phyloP scores from a whole-genome alignment of 1,284 basidiomycete genomes.

The Gomphus bonarii region DNA sequence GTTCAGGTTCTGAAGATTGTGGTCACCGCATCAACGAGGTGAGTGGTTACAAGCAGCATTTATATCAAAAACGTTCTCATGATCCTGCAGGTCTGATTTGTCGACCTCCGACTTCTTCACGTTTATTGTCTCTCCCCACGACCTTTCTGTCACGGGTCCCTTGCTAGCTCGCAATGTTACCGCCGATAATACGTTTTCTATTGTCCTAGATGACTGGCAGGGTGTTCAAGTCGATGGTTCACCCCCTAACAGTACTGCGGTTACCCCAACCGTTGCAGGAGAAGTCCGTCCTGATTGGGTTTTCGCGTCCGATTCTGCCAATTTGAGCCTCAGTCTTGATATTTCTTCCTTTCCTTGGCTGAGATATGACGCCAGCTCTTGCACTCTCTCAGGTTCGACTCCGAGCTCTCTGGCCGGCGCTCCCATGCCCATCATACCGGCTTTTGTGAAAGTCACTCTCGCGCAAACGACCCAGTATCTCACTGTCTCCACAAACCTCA shows the following conservation, averaged over 20 bases:
- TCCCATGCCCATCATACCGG: conserved; percentile 50
- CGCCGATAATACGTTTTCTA: conserved; percentile 28
- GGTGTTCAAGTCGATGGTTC: conserved; percentile 10
- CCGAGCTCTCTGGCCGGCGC: conserved; percentile 25
- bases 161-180: conserved; percentile 62
- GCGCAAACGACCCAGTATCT: conserved; percentile 39
- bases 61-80: neutral
- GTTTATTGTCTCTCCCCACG: conserved; percentile 51
- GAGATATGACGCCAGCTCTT: conserved; percentile 42
- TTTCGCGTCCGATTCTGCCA: conserved; percentile 32
- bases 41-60: neutral
- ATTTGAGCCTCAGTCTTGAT: conserved; percentile 42
- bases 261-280: neutral
- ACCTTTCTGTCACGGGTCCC: conserved; percentile 40
- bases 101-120: conserved; percentile 35
- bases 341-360: conserved; percentile 51
- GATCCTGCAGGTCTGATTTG: neutral
- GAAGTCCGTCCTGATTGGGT: neutral
- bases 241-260: neutral
- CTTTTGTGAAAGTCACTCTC: conserved; percentile 49
- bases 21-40: conserved; percentile 2
- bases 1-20: neutral
- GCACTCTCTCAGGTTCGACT: conserved; percentile 55
- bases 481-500: conserved; percentile 38
- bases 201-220: conserved; percentile 19